Base-by-base conservation (phyloP, 2,329 filamentous ascomycete genomes). In the Fusarium compactum region DNA sequence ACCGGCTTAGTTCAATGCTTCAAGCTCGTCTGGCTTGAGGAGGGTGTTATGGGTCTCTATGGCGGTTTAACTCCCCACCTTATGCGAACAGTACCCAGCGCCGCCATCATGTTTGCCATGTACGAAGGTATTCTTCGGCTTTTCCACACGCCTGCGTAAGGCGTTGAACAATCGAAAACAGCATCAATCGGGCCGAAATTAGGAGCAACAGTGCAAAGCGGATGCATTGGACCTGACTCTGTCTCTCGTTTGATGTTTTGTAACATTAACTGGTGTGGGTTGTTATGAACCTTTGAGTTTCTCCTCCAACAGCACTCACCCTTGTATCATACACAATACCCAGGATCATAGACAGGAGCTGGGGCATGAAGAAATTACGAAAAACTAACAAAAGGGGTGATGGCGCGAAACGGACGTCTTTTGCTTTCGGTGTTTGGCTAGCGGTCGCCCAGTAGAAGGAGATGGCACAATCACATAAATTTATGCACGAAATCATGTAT, bases 51-150 rank as follows among this genome's bases (percentile, higher is more conserved):
- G 48, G 92, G 91, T 32, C 84, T 98, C 67, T 98, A 98, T 78
- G 95, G 95, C 59, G 95, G 95, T 20, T 85, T 98, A 76, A 97
- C 95, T 16, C 94, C 95, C 48, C 95, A 98, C 78, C 89, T 98
- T 76, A 88, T 98, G 81, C 88, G 95, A 67, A 95, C 95, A 9
- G 95, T 98, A 8, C 95, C 95, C 2, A 96, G 92, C 73, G 94
- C 95, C 10, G 94, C 93, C 72, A 97, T 98, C 79, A 98, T 97
- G 92, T 97, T 98, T 80, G 94, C 94, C 80, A 96, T 96, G 85
- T 97, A 89, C 76, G 87, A 89, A 76, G 85, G 83, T 58, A 88
- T 89, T 45, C 79, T 89, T 30, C 82, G 83, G 8, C 73, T 86
- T 8, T 83, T 85, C 63, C 75, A 83, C 62, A 80, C 80, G 10